phyloP scores from a whole-genome alignment of 345 rosid genomes.

The Salix arbutifolia region DNA sequence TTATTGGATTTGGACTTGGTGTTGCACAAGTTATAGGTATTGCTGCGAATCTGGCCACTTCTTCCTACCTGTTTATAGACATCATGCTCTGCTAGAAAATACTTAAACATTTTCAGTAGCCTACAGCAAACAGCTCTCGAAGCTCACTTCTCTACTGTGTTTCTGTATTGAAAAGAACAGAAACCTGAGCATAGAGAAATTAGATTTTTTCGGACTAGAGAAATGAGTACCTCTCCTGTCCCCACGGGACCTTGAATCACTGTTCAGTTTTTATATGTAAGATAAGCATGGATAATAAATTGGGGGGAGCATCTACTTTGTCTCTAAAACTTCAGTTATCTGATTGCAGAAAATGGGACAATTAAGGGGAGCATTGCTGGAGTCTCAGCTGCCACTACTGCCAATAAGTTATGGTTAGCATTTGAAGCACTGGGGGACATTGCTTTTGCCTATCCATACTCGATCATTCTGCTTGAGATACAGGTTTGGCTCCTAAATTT shows the following conservation, averaged over 20 bases:
- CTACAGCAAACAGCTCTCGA: neutral
- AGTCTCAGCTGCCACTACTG: conserved; percentile 32
- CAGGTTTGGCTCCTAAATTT: conserved; percentile 34
- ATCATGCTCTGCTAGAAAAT: neutral
- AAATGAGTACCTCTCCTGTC: neutral
- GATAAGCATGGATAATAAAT: neutral
- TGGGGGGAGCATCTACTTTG: neutral
- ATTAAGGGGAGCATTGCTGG: conserved; percentile 48
- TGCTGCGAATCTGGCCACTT: neutral
- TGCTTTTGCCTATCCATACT: conserved; percentile 59
- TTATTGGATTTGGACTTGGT: conserved; percentile 50
- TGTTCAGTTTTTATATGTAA: neutral
- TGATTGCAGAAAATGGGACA: conserved; percentile 29
- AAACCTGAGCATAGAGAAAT: neutral
- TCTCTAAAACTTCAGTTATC: neutral
- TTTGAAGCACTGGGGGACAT: conserved; percentile 61
- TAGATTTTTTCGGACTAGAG: neutral
- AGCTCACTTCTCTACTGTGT: neutral
- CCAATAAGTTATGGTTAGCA: conserved; percentile 39
- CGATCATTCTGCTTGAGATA: conserved; percentile 56
- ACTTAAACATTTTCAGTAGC: neutral
- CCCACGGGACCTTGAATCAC: neutral
- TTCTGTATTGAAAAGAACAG: neutral
- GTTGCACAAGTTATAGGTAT: conserved; percentile 39
- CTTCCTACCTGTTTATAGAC: neutral